Base-by-base conservation (phyloP, 2,329 filamentous ascomycete species). In the Karstenula rhodostoma region DNA sequence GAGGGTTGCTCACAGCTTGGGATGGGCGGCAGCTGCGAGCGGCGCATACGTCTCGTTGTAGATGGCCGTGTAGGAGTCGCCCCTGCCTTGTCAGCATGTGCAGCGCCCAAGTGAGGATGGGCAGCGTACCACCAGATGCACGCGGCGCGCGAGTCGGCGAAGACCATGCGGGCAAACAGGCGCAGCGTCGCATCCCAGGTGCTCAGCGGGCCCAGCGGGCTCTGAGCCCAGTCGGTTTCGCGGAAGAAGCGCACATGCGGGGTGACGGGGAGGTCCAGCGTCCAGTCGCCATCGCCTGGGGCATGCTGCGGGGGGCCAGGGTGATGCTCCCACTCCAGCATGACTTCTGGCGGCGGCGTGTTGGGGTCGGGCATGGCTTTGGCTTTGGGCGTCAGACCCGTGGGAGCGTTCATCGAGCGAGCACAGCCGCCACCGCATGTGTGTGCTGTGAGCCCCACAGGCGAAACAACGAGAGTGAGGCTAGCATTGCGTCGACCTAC, bases 191-290 rank as follows among this genome's bases (percentile, higher is more conserved):
- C 57, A 19, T 65, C 63, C 74, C 74, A 77, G 17, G 51, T 55
- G 15, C 40, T 49, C 32, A 72, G 55, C 6, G 73, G 71, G 4
- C 74, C 74, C 50, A 77, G 59, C n/a, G 42, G 44, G 53, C 61
- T 73, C 35, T 52, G 52, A 40, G 66, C 60, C 74, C 73, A 77
- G 55, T 75, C 65, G 0, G 66, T 70, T 5, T 64, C 53, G 33
- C 67, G 64, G 56, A 77, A 76, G 62, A 77, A 76, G 60, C 68
- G 70, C 15, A 75, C 67, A 66, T 77, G 73, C 19, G 69, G 67
- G 4, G 68, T 75, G 40, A 73, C 57, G 29, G 71, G 73, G 5
- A 77, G 64, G 33, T 66, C 63, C 29, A 60, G 61, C 4, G 73
- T 75, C 74, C 73, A 77, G 67, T 74, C 48, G 27, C 23, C 8